phyloP scores from a whole-genome alignment of 768 basidiomycete genomes.

The Lentinula sp. region DNA sequence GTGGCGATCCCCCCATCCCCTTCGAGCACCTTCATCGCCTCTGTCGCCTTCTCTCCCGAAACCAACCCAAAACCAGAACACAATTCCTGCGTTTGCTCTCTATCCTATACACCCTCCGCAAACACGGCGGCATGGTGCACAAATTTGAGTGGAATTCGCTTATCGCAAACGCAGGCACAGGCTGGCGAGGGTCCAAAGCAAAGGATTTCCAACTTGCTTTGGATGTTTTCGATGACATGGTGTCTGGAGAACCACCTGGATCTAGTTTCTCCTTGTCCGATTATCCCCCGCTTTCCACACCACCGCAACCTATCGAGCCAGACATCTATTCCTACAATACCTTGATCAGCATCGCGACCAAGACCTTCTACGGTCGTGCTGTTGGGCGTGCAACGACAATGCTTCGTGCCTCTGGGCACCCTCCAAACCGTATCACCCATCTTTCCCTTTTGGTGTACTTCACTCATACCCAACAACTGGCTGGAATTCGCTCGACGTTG shows the following conservation, averaged over 20 bases:
- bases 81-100: constrained; percentile 63
- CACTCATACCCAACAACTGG: constrained; percentile 36
- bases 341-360: constrained; percentile 56
- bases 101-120: constrained; percentile 53
- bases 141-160: constrained; percentile 76
- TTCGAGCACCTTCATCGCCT: constrained; percentile 56
- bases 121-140: constrained; percentile 47
- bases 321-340: constrained; percentile 69
- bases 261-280: constrained; percentile 15
- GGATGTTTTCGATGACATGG: constrained; percentile 56
- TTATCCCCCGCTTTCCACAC: constrained; percentile 5
- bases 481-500: constrained; percentile 51
- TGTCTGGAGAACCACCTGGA: constrained; percentile 37
- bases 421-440: constrained; percentile 58
- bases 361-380: constrained; percentile 35
- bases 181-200: constrained; percentile 50
- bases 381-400: constrained; percentile 50
- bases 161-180: constrained; percentile 60
- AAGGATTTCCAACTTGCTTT: constrained; percentile 59
- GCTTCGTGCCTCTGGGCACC: constrained; percentile 45
- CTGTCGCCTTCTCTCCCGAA: constrained; percentile 47
- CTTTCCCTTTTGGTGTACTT: constrained; percentile 56
- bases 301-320: constrained; percentile 31
- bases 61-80: constrained; percentile 50
- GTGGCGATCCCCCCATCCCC: constrained; percentile 23